These are phyloP conservation scores for Lepidium campestre DNA, from an alignment of 441 rosid species.

Conservation along the genomic window DNA sequence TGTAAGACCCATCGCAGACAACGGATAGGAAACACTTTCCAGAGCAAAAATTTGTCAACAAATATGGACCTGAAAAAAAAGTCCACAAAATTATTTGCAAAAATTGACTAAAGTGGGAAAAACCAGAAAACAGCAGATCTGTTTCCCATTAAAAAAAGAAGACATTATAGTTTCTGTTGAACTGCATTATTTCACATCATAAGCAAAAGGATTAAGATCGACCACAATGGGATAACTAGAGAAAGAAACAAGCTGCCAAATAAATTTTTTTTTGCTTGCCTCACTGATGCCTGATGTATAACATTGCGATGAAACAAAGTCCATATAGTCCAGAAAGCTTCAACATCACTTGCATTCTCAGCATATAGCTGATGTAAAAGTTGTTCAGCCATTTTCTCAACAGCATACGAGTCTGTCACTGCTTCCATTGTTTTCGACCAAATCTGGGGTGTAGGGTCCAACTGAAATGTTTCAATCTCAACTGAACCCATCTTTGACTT, in stretches of 20 bases:
- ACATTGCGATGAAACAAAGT: slow-evolving; percentile 50
- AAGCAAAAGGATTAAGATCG: not conserved
- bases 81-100: slow-evolving; percentile 2
- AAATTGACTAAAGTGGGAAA: not conserved
- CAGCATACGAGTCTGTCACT: slow-evolving; percentile 63
- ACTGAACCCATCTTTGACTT: slow-evolving; percentile 36
- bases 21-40: slow-evolving; percentile 89
- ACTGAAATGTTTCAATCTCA: slow-evolving; percentile 37
- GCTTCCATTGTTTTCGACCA: slow-evolving; percentile 71
- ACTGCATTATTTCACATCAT: not conserved
- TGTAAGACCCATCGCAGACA: slow-evolving; percentile 94
- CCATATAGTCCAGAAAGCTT: slow-evolving; percentile 91
- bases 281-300: slow-evolving; percentile 47
- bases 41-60: slow-evolving; percentile 80
- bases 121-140: not conserved
- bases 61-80: slow-evolving; percentile 63
- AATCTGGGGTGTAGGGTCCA: slow-evolving; percentile 42
- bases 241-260: not conserved
- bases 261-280: slow-evolving; percentile 41
- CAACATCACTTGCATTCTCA: slow-evolving; percentile 55
- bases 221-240: not conserved
- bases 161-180: not conserved
- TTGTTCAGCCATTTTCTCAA: slow-evolving; percentile 79
- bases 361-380: slow-evolving; percentile 68
- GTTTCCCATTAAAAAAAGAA: not conserved